Evolutionary conservation across 1,139 yeast genomes (phyloP).

Genomic region (Saccharomyces hybrid): DNA sequence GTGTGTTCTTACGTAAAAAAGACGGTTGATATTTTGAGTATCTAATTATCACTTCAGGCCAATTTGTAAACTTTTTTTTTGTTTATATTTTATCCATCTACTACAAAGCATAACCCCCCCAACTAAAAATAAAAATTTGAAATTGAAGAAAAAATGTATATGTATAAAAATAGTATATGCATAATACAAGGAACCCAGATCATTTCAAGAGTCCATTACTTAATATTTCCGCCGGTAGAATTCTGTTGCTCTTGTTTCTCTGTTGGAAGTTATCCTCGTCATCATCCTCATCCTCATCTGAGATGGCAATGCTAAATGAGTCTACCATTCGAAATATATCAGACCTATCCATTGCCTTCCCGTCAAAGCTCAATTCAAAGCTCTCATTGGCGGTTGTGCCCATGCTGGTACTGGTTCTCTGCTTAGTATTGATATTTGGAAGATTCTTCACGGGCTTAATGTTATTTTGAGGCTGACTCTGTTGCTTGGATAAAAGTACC

Average conservation of each 20-base stretch:
- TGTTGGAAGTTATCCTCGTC: constrained; percentile 5
- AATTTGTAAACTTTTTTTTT: no score
- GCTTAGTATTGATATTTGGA: neutral
- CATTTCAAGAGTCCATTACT: constrained; percentile 3
- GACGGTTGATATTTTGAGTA: no score
- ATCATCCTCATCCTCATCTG: constrained; percentile 22
- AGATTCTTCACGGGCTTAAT: constrained; percentile 1
- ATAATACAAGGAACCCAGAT: neutral
- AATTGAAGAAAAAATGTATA: neutral
- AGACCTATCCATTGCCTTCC: constrained; percentile 37
- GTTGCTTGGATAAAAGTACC: neutral
- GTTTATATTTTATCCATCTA: no score
- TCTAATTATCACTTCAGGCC: no score
- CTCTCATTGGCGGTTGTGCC: constrained; percentile 19
- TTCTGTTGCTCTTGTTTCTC: constrained; percentile 8
- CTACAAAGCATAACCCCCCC: no score
- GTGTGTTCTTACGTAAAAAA: no score
- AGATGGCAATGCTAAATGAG: constrained; percentile 29
- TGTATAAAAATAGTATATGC: neutral
- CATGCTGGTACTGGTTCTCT: neutral
- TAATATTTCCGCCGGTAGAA: constrained; percentile 14
- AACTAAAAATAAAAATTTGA: neutral
- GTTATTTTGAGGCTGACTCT: neutral
- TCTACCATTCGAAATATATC: constrained; percentile 37
- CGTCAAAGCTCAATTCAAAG: constrained; percentile 37